phyloP scores from a whole-genome alignment of 441 rosid genomes.

The Populus hybrid region DNA sequence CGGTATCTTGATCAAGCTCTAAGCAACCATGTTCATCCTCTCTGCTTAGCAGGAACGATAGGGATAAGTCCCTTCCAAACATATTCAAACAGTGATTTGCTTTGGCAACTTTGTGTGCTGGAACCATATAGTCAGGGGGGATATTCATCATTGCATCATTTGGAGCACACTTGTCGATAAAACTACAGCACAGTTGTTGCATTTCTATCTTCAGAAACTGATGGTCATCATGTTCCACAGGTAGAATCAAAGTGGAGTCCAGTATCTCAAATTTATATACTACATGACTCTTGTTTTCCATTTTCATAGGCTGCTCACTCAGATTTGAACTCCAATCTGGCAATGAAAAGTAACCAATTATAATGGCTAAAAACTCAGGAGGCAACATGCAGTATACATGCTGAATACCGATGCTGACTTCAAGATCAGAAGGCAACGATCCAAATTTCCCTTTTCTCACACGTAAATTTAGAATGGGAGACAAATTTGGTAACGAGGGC shows the following conservation, averaged over 20 bases:
- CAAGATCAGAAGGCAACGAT: constrained; percentile 50
- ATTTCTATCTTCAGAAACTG: constrained; percentile 59
- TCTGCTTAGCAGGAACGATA: constrained; percentile 45
- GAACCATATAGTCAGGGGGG: constrained; percentile 58
- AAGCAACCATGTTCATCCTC: constrained; percentile 39
- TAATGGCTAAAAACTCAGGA: constrained; percentile 67
- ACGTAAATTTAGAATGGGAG: constrained; percentile 69
- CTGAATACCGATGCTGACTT: constrained; percentile 86
- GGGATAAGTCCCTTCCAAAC: constrained; percentile 62
- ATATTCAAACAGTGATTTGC: constrained; percentile 55
- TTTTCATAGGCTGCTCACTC: constrained; percentile 31
- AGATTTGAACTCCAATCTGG: constrained; percentile 69
- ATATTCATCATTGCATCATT: constrained; percentile 45
- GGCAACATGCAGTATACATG: constrained; percentile 75
- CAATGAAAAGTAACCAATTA: constrained; percentile 85
- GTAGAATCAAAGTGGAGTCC: constrained; percentile 66
- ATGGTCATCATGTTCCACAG: constrained; percentile 47
- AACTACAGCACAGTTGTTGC: constrained; percentile 56
- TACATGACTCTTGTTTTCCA: constrained; percentile 29
- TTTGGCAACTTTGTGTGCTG: constrained; percentile 45
- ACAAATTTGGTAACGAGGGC: constrained; percentile 44
- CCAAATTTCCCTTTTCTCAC: constrained; percentile 50
- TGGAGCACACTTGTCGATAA: constrained; percentile 34
- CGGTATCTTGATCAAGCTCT: constrained; percentile 29
- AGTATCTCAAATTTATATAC: constrained; percentile 73